A percentile compares a stretch with the other conserved stretches of the same genome.
These are phyloP conservation scores for Ophiosphaerella korrae DNA, from an alignment of 2,329 filamentous ascomycete genomes.

Conservation along the genomic window DNA sequence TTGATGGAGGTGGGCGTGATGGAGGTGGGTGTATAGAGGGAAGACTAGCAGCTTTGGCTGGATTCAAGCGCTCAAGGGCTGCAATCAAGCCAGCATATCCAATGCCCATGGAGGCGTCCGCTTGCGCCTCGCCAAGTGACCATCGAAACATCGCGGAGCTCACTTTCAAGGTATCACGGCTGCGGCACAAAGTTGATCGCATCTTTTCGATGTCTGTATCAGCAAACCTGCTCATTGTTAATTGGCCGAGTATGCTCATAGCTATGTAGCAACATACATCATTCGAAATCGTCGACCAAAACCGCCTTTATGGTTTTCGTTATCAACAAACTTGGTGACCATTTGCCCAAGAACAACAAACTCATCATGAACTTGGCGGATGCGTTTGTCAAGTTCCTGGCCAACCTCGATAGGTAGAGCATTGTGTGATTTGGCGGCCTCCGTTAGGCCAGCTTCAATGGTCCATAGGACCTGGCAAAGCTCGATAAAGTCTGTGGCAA, in stretches of 20 bases:
- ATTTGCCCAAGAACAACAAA: conserved; percentile 69
- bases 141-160: conserved; percentile 69
- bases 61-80: conserved; percentile 62
- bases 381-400: conserved; percentile 67
- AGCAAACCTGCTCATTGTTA: conserved; percentile 24
- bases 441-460: conserved; percentile 67
- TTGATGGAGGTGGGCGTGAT: conserved; percentile 14
- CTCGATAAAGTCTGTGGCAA: conserved; percentile 71
- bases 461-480: conserved; percentile 69
- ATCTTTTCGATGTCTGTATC: conserved; percentile 66
- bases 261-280: conserved; percentile 27
- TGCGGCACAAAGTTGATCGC: conserved; percentile 61
- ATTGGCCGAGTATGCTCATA: not conserved
- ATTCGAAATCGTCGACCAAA: conserved; percentile 68
- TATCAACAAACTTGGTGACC: conserved; percentile 64
- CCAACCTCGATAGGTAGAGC: conserved; percentile 65
- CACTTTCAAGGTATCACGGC: conserved; percentile 66
- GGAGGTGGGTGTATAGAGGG: conserved; percentile 37
- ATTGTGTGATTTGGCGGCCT: conserved; percentile 53
- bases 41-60: conserved; percentile 26
- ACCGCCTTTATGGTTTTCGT: conserved; percentile 63
- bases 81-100: conserved; percentile 71
- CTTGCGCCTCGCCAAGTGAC: conserved; percentile 63
- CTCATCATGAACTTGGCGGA: conserved; percentile 64
- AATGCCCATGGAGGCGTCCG: conserved; percentile 66